Conservation (phyloP, 129 eudicot genomes). For the Artemisia tridentata region DNA sequence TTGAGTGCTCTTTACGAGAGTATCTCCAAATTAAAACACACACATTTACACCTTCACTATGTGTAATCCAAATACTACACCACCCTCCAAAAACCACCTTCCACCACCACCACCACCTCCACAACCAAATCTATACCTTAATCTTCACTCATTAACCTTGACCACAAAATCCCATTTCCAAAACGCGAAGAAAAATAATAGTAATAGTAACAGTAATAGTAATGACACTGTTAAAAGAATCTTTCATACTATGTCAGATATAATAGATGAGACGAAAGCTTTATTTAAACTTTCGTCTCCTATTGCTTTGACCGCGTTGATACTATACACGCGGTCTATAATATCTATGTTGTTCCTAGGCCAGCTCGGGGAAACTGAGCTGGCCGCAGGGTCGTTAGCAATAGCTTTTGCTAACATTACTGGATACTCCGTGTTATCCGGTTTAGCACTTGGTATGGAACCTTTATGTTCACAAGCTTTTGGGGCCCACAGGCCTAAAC, state of each 20-base stretch:
- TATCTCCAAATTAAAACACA: slow-evolving; percentile 33
- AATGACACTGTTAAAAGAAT: neutral
- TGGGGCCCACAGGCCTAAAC: slow-evolving; percentile 56
- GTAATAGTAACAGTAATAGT: neutral
- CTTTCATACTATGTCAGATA: slow-evolving; percentile 13
- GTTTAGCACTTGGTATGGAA: slow-evolving; percentile 80
- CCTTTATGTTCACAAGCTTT: slow-evolving; percentile 79
- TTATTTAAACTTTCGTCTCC: slow-evolving; percentile 50
- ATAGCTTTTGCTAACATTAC: slow-evolving; percentile 80
- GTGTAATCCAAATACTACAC: slow-evolving; percentile 49
- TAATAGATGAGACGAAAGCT: slow-evolving; percentile 35
- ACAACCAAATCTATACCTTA: slow-evolving; percentile 36
- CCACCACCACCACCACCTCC: slow-evolving; percentile 23
- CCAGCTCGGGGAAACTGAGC: slow-evolving; percentile 59
- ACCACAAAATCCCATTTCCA: slow-evolving; percentile 15
- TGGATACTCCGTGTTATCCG: slow-evolving; percentile 71
- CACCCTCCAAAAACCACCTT: slow-evolving; percentile 24
- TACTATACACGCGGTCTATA: slow-evolving; percentile 62
- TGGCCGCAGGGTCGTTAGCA: slow-evolving; percentile 77
- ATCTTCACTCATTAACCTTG: slow-evolving; percentile 31
- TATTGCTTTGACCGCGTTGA: slow-evolving; percentile 52
- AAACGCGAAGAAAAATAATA: neutral
- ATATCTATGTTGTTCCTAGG: slow-evolving; percentile 73
- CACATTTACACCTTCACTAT: slow-evolving; percentile 24
- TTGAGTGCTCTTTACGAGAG: slow-evolving; percentile 66